Base-by-base conservation (phyloP, 257 asterid species). In the Solanum sejunctum region DNA sequence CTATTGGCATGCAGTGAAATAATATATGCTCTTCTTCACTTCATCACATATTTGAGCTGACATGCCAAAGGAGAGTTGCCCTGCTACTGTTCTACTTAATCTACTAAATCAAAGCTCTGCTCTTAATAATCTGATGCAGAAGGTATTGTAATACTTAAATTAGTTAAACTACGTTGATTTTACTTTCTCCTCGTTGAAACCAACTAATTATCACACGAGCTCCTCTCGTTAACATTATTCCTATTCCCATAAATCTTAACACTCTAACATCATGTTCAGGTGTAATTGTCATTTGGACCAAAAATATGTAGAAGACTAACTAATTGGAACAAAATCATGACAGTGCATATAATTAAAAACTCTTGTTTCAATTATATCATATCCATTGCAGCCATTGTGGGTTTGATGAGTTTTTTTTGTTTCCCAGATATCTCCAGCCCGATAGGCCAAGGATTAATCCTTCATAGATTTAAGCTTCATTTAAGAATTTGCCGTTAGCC, bases 11-110 rank as follows among this genome's bases (percentile, higher is more conserved):
- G 90, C 13, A 36, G 72, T 64, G 3, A 64, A 36, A 36, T 36
- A 36, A 36, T 36, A 36, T 36, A 36, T 36, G 41, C 20, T 66
- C 43, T 20, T 12, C n/a, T 66, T 1, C n/a, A 66, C 43, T 64
- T 12, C 1, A 61, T 61, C 69, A 18, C 13, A 2, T 20, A 43
- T 45, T 18, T 64, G 15, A 47, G 3, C 11, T n/a, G 10, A 57
- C 92, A 92, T 57, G 94, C 91, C 93, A 90, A 90, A 89, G 90
- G 94, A 92, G 95, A 91, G 95, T 88, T 92, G 95, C 93, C 95
- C 94, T 90, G 58, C 21, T 85, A 89, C 70, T 89, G 86, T 39
- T 92, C 84, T 8, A 88, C 90, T 90, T 90, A 90, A 20, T 63
- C 12, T 77, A 45, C 57, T 72, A n/a, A 70, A 21, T 10, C 54